These are phyloP conservation scores for Prunus campanulata DNA, from an alignment of 306 rosid species.

Conservation along the genomic window DNA sequence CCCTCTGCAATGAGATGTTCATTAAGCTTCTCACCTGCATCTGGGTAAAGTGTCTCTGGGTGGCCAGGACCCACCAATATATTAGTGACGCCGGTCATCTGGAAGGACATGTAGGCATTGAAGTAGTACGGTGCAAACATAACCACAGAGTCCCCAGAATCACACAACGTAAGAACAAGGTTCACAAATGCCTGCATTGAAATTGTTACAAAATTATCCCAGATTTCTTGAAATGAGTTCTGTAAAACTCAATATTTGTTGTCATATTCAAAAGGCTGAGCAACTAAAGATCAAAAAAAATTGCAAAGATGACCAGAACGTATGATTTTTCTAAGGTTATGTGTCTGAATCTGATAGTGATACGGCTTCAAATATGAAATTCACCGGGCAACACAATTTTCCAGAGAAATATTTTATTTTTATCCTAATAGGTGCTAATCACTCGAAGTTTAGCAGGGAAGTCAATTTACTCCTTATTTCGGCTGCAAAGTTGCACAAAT, in stretches of 20 bases:
- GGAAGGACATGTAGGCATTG: slow-evolving; percentile 91
- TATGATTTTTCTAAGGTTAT: neutral
- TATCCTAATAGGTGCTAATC: neutral
- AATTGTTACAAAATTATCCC: slow-evolving; percentile 20
- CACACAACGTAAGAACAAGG: slow-evolving; percentile 92
- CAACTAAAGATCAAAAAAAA: neutral
- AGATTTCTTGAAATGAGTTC: slow-evolving; percentile 14
- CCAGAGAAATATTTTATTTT: neutral
- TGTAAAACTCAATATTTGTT: neutral
- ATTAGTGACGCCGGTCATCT: slow-evolving; percentile 89
- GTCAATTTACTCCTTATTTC: neutral
- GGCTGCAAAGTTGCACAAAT: neutral
- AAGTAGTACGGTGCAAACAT: slow-evolving; percentile 95
- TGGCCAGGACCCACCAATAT: slow-evolving; percentile 82
- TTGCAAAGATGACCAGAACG: neutral
- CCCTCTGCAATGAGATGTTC: neutral
- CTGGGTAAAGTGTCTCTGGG: slow-evolving; percentile 80
- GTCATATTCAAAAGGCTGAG: neutral
- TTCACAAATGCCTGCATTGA: slow-evolving; percentile 90
- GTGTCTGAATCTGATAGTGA: neutral
- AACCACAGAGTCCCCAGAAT: slow-evolving; percentile 84
- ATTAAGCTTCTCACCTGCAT: slow-evolving; percentile 57
- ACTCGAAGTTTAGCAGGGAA: neutral
- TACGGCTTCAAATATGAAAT: neutral
- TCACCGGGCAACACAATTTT: neutral